Evolutionary conservation across 2,329 filamentous ascomycete species (phyloP).

Genomic region (Geosmithia morbida): DNA sequence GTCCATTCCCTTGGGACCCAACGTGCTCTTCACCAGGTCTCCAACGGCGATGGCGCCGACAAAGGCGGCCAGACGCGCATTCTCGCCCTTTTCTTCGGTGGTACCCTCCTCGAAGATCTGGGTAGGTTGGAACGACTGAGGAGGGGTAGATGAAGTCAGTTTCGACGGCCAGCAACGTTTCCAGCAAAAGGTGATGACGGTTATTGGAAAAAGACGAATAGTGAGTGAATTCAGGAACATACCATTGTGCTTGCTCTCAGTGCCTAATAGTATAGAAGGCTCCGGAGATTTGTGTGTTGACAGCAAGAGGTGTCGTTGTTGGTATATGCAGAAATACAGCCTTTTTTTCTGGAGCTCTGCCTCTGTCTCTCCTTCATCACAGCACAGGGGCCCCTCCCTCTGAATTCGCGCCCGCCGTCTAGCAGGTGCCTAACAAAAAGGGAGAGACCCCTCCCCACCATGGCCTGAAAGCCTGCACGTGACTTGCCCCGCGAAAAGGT

Average conservation of each 20-base stretch:
- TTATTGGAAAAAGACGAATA: background rate
- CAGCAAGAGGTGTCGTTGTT: background rate
- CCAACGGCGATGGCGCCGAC: constrained; percentile 97
- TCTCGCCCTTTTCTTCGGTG: constrained; percentile 96
- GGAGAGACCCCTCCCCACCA: background rate
- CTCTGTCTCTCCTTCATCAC: background rate
- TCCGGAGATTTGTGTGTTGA: background rate
- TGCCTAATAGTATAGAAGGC: background rate
- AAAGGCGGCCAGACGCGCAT: constrained; percentile 96
- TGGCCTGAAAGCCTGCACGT: constrained; percentile 12
- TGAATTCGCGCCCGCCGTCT: background rate
- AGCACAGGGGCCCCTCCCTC: constrained; percentile 1
- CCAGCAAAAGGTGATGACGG: background rate
- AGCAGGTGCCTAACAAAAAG: background rate
- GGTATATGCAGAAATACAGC: background rate
- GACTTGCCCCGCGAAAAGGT: constrained; percentile 23
- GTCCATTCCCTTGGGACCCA: constrained; percentile 98
- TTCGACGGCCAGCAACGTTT: background rate
- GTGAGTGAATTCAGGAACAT: background rate
- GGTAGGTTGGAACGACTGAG: constrained; percentile 63
- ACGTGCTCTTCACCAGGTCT: constrained; percentile 90
- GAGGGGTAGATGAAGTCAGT: constrained; percentile 1
- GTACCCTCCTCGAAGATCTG: constrained; percentile 98
- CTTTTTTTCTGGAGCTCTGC: constrained; percentile 4
- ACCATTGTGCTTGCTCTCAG: background rate